phyloP scores from a whole-genome alignment of 2,329 filamentous ascomycete species.

The Penicillium sp. region DNA sequence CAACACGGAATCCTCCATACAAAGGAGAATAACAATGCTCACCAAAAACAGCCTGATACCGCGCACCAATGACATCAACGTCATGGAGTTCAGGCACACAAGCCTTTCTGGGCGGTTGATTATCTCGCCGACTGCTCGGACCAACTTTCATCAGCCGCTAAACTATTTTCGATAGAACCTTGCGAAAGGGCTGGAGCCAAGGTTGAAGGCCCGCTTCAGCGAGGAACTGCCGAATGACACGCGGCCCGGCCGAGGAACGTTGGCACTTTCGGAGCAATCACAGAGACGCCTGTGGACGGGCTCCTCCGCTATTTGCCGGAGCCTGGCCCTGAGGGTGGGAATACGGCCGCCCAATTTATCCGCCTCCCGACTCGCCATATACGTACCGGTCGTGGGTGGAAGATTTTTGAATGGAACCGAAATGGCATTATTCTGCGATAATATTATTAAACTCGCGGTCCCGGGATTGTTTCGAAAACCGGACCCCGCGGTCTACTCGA shows the following conservation, averaged over 20 bases:
- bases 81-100: background rate
- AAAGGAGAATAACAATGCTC: background rate
- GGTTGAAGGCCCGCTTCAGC: background rate
- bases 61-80: background rate
- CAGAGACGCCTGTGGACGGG: background rate
- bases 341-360: slow-evolving; percentile 14
- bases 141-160: slow-evolving; percentile 3
- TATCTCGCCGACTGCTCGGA: slow-evolving; percentile 4
- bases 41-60: background rate
- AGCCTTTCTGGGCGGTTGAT: background rate
- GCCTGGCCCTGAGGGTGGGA: background rate
- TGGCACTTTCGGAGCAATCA: slow-evolving; percentile 10
- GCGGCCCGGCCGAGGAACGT: slow-evolving; percentile 9
- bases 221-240: slow-evolving; percentile 16
- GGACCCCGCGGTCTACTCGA: slow-evolving; percentile 1
- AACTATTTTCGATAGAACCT: slow-evolving; percentile 10
- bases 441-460: background rate
- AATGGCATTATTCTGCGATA: slow-evolving; percentile 4
- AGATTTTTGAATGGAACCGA: slow-evolving; percentile 2
- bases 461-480: slow-evolving; percentile 5
- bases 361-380: slow-evolving; percentile 5
- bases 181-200: slow-evolving; percentile 10
- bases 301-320: slow-evolving; percentile 7
- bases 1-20: background rate
- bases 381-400: background rate